Percentiles rank a stretch among this genome's conserved stretches.
Conservation (phyloP, 306 rosid species). For the Delonix regia region DNA sequence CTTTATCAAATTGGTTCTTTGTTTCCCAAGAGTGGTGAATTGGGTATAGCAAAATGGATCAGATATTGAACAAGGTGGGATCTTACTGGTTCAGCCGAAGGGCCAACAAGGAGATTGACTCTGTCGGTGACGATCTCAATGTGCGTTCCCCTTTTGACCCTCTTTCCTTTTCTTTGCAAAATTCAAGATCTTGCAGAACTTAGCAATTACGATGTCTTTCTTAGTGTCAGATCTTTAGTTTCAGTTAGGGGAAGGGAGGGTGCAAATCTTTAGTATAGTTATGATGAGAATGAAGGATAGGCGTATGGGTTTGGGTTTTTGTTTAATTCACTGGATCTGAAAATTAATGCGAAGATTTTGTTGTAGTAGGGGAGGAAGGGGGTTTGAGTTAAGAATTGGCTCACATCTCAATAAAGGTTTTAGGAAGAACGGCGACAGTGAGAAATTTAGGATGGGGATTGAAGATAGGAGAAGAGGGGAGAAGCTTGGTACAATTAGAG, state of each 20-base stretch:
- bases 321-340: constrained; percentile 10
- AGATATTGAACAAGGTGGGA: constrained; percentile 83
- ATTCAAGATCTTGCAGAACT: not conserved
- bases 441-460: constrained; percentile 10
- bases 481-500: not conserved
- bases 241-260: not conserved
- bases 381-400: not conserved
- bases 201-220: constrained; percentile 2
- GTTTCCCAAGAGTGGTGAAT: not conserved
- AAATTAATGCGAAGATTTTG: not conserved
- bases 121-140: constrained; percentile 80
- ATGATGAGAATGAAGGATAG: not conserved
- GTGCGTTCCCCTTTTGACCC: constrained; percentile 40
- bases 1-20: not conserved
- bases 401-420: not conserved
- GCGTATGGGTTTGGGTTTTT: not conserved
- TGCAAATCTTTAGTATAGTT: not conserved
- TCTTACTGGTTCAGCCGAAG: constrained; percentile 85
- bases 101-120: constrained; percentile 73
- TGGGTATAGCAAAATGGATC: constrained; percentile 56
- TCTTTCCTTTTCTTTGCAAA: not conserved
- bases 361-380: not conserved
- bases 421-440: not conserved
- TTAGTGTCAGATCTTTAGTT: constrained; percentile 12
- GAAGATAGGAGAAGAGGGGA: not conserved